Conservation (phyloP, 208 protist genomes). For the Crithidia brevicula region DNA sequence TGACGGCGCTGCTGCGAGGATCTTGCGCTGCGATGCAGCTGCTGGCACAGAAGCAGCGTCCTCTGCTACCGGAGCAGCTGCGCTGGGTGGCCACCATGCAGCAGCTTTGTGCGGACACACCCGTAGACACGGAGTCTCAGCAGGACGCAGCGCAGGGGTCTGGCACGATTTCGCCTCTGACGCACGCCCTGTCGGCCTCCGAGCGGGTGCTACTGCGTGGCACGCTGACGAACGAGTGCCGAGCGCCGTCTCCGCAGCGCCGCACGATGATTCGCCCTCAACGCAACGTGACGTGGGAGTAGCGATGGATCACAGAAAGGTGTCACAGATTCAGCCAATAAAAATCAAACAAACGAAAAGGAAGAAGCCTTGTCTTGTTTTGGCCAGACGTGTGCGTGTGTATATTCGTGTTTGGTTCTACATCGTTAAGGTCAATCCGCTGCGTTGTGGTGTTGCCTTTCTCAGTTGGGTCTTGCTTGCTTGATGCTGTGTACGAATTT, state of each 20-base stretch:
- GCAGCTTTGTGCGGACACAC: neutral
- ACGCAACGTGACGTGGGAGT: conserved; percentile 3
- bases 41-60: neutral
- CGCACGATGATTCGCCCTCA: neutral
- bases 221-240: neutral
- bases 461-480: too few relatives aligned
- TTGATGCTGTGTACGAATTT: too few relatives aligned
- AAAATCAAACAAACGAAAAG: too few relatives aligned
- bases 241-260: neutral
- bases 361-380: too few relatives aligned
- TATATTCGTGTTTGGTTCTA: too few relatives aligned
- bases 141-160: neutral
- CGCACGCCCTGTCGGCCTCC: neutral
- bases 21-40: neutral
- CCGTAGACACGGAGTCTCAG: neutral
- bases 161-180: neutral
- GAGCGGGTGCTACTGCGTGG: neutral
- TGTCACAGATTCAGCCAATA: too few relatives aligned
- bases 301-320: too few relatives aligned
- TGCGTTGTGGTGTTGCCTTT: too few relatives aligned
- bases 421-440: too few relatives aligned
- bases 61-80: conserved; percentile 8
- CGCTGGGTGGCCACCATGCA: neutral
- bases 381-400: too few relatives aligned
- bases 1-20: conserved; percentile 6